Conservation (phyloP, 805 yeast species). For the Ogataea nitratoaversa region DNA sequence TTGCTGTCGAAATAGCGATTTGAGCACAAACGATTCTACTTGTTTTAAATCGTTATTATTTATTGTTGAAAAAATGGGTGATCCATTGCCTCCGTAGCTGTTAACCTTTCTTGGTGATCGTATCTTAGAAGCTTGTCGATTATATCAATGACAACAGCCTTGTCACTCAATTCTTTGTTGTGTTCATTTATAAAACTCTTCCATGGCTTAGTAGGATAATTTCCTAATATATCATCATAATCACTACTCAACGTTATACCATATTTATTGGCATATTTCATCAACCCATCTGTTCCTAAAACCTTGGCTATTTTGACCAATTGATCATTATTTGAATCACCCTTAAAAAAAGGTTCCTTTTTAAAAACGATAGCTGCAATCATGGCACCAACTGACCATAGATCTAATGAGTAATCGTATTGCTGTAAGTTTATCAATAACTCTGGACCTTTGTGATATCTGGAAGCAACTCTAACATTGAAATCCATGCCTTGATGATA, state of each 20-base stretch:
- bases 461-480: slow-evolving; percentile 87
- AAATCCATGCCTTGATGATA: slow-evolving; percentile 87
- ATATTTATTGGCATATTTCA: slow-evolving; percentile 64
- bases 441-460: slow-evolving; percentile 92
- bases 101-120: slow-evolving; percentile 83
- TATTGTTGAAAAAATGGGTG: slow-evolving; percentile 40
- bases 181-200: slow-evolving; percentile 50
- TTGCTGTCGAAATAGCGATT: too few species aligned
- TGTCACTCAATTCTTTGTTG: slow-evolving; percentile 46
- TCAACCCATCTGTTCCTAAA: slow-evolving; percentile 75
- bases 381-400: slow-evolving; percentile 93
- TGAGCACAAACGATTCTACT: background rate
- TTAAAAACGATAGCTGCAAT: slow-evolving; percentile 83
- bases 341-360: slow-evolving; percentile 90
- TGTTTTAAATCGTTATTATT: background rate
- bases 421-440: slow-evolving; percentile 74
- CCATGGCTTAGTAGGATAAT: slow-evolving; percentile 68
- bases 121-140: slow-evolving; percentile 70
- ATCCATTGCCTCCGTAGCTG: slow-evolving; percentile 83
- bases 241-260: slow-evolving; percentile 67
- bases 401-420: slow-evolving; percentile 83
- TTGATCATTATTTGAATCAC: slow-evolving; percentile 88
- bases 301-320: slow-evolving; percentile 85
- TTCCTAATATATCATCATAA: slow-evolving; percentile 69
- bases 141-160: slow-evolving; percentile 60